These are phyloP conservation scores for Lolium rigidum DNA, from an alignment of 176 grass and related monocot species.

Conservation along the genomic window DNA sequence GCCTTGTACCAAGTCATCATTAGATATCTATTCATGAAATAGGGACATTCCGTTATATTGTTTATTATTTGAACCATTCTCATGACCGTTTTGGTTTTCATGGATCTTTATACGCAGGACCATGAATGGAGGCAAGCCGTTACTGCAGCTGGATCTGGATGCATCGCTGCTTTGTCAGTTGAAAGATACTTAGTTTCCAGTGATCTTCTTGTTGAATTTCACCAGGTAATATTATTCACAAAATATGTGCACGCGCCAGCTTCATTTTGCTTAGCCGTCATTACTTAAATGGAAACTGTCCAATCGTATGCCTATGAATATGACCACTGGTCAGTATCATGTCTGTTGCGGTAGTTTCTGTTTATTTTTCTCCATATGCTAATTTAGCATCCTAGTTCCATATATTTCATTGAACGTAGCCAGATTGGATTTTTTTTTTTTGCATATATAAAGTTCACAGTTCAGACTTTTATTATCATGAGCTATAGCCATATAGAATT, in stretches of 20 bases:
- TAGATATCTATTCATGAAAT: constrained; percentile 23
- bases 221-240: constrained; percentile 69
- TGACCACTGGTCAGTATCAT: constrained; percentile 19
- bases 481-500: constrained; percentile 10
- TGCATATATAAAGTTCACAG: constrained; percentile 13
- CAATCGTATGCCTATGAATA: constrained; percentile 12
- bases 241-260: not conserved
- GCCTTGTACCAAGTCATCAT: not conserved
- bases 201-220: constrained; percentile 97
- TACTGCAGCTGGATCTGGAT: constrained; percentile 98
- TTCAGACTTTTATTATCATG: constrained; percentile 1
- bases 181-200: constrained; percentile 95
- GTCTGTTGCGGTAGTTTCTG: not conserved
- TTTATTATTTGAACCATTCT: not conserved
- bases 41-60: not conserved
- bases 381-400: constrained; percentile 18
- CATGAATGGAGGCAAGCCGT: constrained; percentile 98
- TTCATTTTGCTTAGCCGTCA: not conserved
- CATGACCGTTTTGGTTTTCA: constrained; percentile 29
- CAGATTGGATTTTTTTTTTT: not conserved
- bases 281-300: constrained; percentile 24
- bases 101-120: constrained; percentile 60
- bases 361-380: not conserved
- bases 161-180: constrained; percentile 92
- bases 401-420: not conserved